Conservation (phyloP, 106 monocot genomes). For the Dendrobium nobile region DNA sequence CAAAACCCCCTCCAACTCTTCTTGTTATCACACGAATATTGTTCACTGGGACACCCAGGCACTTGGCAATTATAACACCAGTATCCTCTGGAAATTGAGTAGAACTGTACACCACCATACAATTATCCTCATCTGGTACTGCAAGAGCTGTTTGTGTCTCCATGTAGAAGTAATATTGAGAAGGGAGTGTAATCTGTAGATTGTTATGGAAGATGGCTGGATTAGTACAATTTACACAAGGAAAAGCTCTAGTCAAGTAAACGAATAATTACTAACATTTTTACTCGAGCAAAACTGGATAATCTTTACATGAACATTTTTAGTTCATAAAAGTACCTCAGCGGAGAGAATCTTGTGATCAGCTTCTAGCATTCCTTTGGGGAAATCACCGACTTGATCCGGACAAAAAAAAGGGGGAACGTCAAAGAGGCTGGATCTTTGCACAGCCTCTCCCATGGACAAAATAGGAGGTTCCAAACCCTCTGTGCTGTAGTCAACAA, state of each 20-base stretch:
- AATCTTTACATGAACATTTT: no score
- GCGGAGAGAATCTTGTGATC: constrained; percentile 71
- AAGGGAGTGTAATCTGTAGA: constrained; percentile 51
- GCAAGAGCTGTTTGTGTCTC: constrained; percentile 80
- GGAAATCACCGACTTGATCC: constrained; percentile 53
- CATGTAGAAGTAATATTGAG: constrained; percentile 90
- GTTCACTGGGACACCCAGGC: constrained; percentile 65
- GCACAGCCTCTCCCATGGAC: constrained; percentile 65
- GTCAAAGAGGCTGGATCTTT: constrained; percentile 51
- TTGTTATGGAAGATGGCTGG: neutral
- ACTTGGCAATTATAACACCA: constrained; percentile 49
- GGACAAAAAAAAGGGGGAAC: constrained; percentile 39
- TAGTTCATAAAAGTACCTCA: constrained; percentile 31
- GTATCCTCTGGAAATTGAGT: constrained; percentile 46
- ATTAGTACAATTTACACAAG: no score
- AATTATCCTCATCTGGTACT: constrained; percentile 85
- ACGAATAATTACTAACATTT: no score
- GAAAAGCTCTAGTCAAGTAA: no score
- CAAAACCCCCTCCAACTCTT: constrained; percentile 90
- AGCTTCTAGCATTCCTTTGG: constrained; percentile 61
- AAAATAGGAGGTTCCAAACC: constrained; percentile 43
- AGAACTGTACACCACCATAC: constrained; percentile 71
- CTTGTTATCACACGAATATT: constrained; percentile 83
- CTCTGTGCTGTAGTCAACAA: constrained; percentile 19
- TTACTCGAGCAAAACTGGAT: no score